Conservation (phyloP, 2,329 filamentous ascomycete species). For the Hypocrella siamensis region DNA sequence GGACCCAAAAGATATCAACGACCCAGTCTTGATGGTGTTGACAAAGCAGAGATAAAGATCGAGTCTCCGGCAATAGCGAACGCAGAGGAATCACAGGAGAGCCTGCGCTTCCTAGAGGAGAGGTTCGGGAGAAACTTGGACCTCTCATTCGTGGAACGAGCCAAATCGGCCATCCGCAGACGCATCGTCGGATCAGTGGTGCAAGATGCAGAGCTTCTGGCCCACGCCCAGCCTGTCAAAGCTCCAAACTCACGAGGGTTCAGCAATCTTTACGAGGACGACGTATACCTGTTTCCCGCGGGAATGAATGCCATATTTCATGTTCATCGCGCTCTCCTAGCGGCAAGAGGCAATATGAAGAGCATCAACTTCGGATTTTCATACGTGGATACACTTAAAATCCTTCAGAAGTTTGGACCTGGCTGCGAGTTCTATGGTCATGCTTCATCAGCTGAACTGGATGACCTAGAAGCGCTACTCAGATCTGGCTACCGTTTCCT, state of each 20-base stretch:
- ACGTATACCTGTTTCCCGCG: slow-evolving; percentile 76
- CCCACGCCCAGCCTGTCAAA: slow-evolving; percentile 9
- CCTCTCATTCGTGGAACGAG: slow-evolving; percentile 60
- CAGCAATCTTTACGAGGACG: slow-evolving; percentile 58
- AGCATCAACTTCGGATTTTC: slow-evolving; percentile 95
- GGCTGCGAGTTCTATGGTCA: slow-evolving; percentile 80
- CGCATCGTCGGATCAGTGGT: slow-evolving; percentile 79
- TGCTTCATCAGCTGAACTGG: slow-evolving; percentile 60
- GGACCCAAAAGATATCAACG: slow-evolving; percentile 73
- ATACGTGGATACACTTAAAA: slow-evolving; percentile 92
- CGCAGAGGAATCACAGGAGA: slow-evolving; percentile 41
- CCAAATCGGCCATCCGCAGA: slow-evolving; percentile 70
- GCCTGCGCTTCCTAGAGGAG: slow-evolving; percentile 75
- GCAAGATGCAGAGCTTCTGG: slow-evolving; percentile 42
- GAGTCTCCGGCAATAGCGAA: neutral
- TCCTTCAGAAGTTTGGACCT: slow-evolving; percentile 84
- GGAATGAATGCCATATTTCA: slow-evolving; percentile 97
- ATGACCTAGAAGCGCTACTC: slow-evolving; percentile 64
- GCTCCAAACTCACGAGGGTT: slow-evolving; percentile 36
- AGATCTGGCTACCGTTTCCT: slow-evolving; percentile 60
- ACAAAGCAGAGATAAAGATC: slow-evolving; percentile 4
- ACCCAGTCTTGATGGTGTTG: slow-evolving; percentile 13
- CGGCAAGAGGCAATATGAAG: slow-evolving; percentile 46
- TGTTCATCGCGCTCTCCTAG: slow-evolving; percentile 59
- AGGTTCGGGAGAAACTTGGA: slow-evolving; percentile 86